phyloP scores from a whole-genome alignment of 2,329 filamentous ascomycete species.

The Penicillium sp. region DNA sequence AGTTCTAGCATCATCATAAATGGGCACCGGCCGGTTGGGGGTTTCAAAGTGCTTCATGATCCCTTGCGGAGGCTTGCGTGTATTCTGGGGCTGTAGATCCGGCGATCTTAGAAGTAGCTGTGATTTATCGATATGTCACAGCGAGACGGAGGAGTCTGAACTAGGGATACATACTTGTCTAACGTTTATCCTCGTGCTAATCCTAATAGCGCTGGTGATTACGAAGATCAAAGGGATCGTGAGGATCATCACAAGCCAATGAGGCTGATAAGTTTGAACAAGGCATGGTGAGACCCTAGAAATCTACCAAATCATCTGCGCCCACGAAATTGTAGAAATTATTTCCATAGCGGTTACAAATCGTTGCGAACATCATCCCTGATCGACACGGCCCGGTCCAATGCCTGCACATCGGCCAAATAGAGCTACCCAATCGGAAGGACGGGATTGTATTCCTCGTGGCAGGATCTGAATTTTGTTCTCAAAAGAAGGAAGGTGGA shows the following conservation, averaged over 20 bases:
- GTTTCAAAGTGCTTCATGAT: neutral
- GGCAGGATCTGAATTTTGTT: neutral
- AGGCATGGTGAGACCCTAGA: neutral
- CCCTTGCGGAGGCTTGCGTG: constrained; percentile 19
- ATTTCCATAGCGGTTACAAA: too few species aligned
- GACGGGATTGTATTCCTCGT: neutral
- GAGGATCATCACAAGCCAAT: neutral
- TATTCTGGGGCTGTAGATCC: neutral
- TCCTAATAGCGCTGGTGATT: neutral
- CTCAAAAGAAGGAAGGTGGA: neutral
- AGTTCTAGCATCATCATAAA: neutral
- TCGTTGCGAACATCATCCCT: neutral
- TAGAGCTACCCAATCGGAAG: neutral
- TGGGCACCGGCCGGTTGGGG: neutral
- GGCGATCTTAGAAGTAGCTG: neutral
- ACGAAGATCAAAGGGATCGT: neutral
- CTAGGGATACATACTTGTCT: constrained; percentile 5
- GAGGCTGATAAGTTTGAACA: neutral
- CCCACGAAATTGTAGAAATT: neutral
- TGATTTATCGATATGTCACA: neutral
- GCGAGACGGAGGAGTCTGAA: neutral
- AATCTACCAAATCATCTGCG: neutral
- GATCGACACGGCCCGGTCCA: constrained; percentile 6
- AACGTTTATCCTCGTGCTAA: neutral
- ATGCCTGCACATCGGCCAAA: neutral